phyloP scores from a whole-genome alignment of 495 filamentous ascomycete genomes.

The Sordaria brevicollis region DNA sequence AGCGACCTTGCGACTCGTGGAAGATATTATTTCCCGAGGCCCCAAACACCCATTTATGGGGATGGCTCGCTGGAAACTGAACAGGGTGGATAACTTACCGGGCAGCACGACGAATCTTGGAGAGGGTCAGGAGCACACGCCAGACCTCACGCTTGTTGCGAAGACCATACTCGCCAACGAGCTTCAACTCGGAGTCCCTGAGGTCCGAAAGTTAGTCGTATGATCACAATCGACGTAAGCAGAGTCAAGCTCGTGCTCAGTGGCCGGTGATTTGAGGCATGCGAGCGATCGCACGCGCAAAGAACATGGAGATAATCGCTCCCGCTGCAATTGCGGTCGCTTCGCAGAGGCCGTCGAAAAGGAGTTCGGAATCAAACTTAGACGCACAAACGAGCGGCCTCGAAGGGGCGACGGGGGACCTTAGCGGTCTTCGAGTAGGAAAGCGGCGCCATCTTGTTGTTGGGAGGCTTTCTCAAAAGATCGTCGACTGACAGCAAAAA shows the following conservation, averaged over 20 bases:
- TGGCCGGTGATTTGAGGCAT: conserved; percentile 61
- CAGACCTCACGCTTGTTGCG: conserved; percentile 99
- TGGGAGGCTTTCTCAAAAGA: conserved; percentile 23
- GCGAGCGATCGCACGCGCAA: conserved; percentile 4
- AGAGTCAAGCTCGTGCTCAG: conserved; percentile 96
- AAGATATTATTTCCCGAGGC: background rate
- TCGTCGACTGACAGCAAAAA: conserved; percentile 21
- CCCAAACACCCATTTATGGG: background rate
- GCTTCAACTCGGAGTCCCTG: conserved; percentile 98
- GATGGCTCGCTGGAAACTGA: background rate
- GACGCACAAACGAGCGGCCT: conserved; percentile 93
- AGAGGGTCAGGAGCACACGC: conserved; percentile 97
- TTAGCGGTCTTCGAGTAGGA: conserved; percentile 98
- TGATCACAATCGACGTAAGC: conserved; percentile 77
- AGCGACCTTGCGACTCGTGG: background rate
- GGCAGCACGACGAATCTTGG: conserved; percentile 99
- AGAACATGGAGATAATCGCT: background rate
- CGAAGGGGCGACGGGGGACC: conserved; percentile 79
- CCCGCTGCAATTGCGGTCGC: conserved; percentile 39
- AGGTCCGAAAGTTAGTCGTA: conserved; percentile 34
- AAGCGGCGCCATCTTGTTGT: conserved; percentile 41
- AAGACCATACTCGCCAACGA: conserved; percentile 97
- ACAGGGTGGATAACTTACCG: conserved; percentile 52
- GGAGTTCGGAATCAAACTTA: conserved; percentile 14
- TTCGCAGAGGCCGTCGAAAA: conserved; percentile 21